phyloP scores from a whole-genome alignment of 1,284 basidiomycete genomes.

The Papiliotrema laurentii region DNA sequence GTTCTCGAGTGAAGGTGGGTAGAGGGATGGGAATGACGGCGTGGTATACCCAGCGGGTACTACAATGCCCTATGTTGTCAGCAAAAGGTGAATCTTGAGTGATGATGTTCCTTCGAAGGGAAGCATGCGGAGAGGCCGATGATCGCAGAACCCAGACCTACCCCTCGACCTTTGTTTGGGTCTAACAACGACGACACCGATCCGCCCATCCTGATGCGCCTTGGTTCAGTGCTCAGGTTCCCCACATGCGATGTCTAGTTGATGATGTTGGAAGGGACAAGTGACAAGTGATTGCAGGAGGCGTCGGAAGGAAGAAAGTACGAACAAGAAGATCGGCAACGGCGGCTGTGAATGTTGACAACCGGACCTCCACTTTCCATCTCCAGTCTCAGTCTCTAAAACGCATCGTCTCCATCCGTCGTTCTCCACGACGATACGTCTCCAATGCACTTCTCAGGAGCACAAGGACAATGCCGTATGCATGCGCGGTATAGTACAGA shows the following conservation, averaged over 20 bases:
- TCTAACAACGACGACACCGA: conserved; percentile 2
- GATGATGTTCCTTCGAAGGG: neutral
- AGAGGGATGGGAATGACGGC: conserved; percentile 54
- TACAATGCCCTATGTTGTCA: conserved; percentile 10
- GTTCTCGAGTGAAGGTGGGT: conserved; percentile 49
- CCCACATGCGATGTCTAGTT: too few relatives aligned
- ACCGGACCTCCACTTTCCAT: neutral
- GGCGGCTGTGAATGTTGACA: too few relatives aligned
- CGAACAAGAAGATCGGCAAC: too few relatives aligned
- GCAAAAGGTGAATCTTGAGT: neutral
- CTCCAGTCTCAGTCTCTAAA: neutral
- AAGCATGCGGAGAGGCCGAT: neutral
- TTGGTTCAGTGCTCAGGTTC: neutral
- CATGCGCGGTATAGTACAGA: too few relatives aligned
- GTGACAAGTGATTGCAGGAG: too few relatives aligned
- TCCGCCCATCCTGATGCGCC: neutral
- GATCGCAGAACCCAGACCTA: neutral
- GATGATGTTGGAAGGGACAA: too few relatives aligned
- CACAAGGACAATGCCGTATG: too few relatives aligned
- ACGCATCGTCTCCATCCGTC: neutral
- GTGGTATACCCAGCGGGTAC: conserved; percentile 33
- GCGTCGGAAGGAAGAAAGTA: too few relatives aligned
- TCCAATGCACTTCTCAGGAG: too few relatives aligned
- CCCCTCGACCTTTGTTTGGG: neutral
- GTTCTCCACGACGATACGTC: neutral